Evolutionary conservation across 2,329 filamentous ascomycete genomes (phyloP), one percentile per base, ranked within the genome.

Genomic region (Trichoderma afroharzianum): DNA sequence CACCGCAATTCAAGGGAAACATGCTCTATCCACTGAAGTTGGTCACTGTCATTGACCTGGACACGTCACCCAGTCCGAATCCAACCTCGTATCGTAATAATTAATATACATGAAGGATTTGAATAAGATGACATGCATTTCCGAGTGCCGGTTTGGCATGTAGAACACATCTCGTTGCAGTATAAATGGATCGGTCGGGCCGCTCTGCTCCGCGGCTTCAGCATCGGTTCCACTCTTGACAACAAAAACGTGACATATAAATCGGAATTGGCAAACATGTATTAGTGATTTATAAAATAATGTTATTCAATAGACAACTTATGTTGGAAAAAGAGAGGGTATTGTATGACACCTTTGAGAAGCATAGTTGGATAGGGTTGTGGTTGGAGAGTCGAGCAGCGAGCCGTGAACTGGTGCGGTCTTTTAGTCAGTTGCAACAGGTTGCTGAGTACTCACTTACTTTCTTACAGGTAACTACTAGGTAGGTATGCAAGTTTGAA

Each of bases 1-100:
- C 6, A 43, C 3, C 6, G 15, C 15, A 18, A 43, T 43, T 9
- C 7, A n/a, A 9, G 18, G 3, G 15, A 2, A 43, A n/a, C 39
- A 0, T 2, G 1, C 15, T 43, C 1, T n/a, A n/a, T 9, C 39
- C 6, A 43, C 3, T 0, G 3, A n/a, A 4, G 15, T 18, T 4
- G 39, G 39, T 18, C 39, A 43, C 2, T 5, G 0, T 8, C 15
- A 18, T 18, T 2, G 36, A 8, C 36, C 15, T 4, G 18, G 15
- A 18, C 15, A 18, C 15, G 36, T 39, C 36, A 39, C 1, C 15
- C 15, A 39, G 15, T 8, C 36, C 36, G 36, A 39, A 18, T 39
- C 36, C 15, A 39, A 39, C 36, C 15, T 18, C 36, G 36, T 39
- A 39, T 39, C 36, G 6, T 39, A 39, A 39, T 39, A 39, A 1